These are phyloP conservation scores for Teratosphaeria nubilosa DNA, from an alignment of 2,329 filamentous ascomycete species.

Conservation along the genomic window DNA sequence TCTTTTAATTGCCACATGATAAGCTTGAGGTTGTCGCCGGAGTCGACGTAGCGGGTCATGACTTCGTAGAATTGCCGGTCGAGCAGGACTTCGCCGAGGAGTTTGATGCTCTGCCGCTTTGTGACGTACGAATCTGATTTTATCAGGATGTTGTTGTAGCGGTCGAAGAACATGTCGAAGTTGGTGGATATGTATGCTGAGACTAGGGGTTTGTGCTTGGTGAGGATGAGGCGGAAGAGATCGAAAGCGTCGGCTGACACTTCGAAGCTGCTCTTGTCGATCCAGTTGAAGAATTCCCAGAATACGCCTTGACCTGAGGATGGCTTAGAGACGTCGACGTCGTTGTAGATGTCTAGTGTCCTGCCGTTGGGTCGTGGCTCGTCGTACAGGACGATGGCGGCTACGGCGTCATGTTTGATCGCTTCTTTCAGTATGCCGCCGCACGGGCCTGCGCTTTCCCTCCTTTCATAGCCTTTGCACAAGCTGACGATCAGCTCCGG, in stretches of 20 bases:
- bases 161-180: constrained; percentile 85
- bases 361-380: constrained; percentile 65
- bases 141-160: constrained; percentile 78
- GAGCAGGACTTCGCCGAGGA: constrained; percentile 86
- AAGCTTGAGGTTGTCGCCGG: constrained; percentile 90
- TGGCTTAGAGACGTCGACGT: constrained; percentile 62
- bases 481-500: constrained; percentile 81
- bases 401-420: constrained; percentile 80
- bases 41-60: constrained; percentile 95
- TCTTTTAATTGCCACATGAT: constrained; percentile 96
- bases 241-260: constrained; percentile 96
- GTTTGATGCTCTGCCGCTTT: constrained; percentile 94
- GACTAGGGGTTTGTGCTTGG: constrained; percentile 85
- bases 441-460: constrained; percentile 84
- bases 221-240: constrained; percentile 89
- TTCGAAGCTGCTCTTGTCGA: constrained; percentile 92
- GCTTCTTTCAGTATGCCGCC: constrained; percentile 84
- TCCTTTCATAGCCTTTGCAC: constrained; percentile 80
- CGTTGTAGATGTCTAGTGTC: constrained; percentile 54
- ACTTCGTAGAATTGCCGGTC: constrained; percentile 95
- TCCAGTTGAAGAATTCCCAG: constrained; percentile 96
- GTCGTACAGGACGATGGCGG: constrained; percentile 86
- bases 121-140: constrained; percentile 95
- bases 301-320: constrained; percentile 79
- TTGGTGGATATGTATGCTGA: constrained; percentile 80